Conservation (phyloP, 2,329 filamentous ascomycete species). For the Aspergillus latus region DNA sequence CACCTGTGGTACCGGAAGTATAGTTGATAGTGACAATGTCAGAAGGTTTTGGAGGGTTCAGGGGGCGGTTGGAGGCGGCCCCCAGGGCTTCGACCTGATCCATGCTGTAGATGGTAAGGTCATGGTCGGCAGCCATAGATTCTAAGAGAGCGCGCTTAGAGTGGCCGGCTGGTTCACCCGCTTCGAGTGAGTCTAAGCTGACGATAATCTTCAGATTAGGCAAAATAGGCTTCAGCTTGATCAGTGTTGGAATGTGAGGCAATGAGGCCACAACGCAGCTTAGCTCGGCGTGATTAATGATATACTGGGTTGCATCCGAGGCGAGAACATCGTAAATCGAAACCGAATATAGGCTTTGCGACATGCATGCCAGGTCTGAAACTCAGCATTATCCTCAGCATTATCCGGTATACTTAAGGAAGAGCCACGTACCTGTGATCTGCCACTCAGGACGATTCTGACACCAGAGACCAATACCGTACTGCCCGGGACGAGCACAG, state of each 20-base stretch:
- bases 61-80: slow-evolving; percentile 64
- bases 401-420: background rate
- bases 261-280: slow-evolving; percentile 74
- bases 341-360: slow-evolving; percentile 83
- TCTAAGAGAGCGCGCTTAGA: slow-evolving; percentile 80
- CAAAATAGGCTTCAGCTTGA: slow-evolving; percentile 75
- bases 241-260: slow-evolving; percentile 74
- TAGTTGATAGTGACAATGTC: slow-evolving; percentile 77
- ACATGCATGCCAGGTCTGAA: slow-evolving; percentile 78
- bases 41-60: slow-evolving; percentile 68
- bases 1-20: slow-evolving; percentile 64
- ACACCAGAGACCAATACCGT: slow-evolving; percentile 80
- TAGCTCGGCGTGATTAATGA: slow-evolving; percentile 85
- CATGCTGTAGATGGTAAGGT: slow-evolving; percentile 77
- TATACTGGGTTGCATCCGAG: slow-evolving; percentile 87
- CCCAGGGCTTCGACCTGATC: slow-evolving; percentile 80
- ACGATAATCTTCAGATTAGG: slow-evolving; percentile 85
- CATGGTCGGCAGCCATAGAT: slow-evolving; percentile 68
- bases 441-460: slow-evolving; percentile 90
- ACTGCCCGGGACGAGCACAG: slow-evolving; percentile 61
- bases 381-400: slow-evolving; percentile 1
- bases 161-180: slow-evolving; percentile 71
- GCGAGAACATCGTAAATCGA: slow-evolving; percentile 96
- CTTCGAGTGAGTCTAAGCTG: slow-evolving; percentile 77
- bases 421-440: slow-evolving; percentile 61